Evolutionary conservation across 208 protist species (phyloP), one percentile per base, ranked within the genome.

Genomic region (Crithidia sp.): DNA sequence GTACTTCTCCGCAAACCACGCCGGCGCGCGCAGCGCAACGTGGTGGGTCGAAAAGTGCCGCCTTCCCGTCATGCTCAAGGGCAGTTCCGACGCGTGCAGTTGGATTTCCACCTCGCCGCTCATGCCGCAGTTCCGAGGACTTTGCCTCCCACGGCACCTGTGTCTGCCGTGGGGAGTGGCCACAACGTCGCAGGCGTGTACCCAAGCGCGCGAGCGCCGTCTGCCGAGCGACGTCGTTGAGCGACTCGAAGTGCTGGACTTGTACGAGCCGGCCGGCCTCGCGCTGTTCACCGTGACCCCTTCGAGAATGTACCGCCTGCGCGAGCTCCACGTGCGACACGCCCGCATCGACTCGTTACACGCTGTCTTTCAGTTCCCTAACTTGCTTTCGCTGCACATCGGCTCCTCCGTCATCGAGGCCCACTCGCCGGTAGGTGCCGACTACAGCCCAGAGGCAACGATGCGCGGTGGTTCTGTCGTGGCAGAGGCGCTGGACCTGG

Each of bases 11-110:
- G 57, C 17, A 5, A 39, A 45, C 28, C 39, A 39, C 57, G 45
- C 41, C 6, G 12, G 39, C 8, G 12, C 40, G 39, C 57, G 39
- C 14, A 28, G 37, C 14, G 39, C 39, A 39, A 61, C 57, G 57
- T 61, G 57, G 57, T 61, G 57, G 57, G 39, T 61, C 37, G 28
- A 61, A 14, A 61, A 61, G 39, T 45, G 57, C 57, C 37, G 13
- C 17, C 57, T 61, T 13, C 57, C 57, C 6, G 37, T 61, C 57
- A 61, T 45, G 57, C 28, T 41, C 37, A 61, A 61, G 13, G 57
- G 39, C 5, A 45, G 28, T n/a, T 16, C 28, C 0, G 57, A 61
- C 13, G 39, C 57, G 8, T 61, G 37, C 14, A 61, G 14, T 10
- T 61, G 57, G 39, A 45, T 45, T 37, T 45, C 57, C 57, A 10